Evolutionary conservation across 2,329 filamentous ascomycete genomes (phyloP), one percentile per base, ranked within the genome.

Genomic region (Niveomyces coronatus): DNA sequence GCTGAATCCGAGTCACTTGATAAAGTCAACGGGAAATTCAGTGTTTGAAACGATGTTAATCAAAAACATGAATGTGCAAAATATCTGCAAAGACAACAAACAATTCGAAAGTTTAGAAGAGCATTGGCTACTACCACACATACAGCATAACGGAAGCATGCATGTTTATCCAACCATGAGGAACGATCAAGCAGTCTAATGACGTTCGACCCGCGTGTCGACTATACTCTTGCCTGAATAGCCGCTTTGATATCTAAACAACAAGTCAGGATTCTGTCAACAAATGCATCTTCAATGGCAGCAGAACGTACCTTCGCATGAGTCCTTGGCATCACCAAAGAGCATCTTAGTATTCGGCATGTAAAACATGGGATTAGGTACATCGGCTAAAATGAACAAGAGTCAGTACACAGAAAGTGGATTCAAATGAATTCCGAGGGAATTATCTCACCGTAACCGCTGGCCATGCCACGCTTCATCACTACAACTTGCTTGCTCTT

Each of bases 401-500:
- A 22, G 18, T 22, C 11, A 22, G n/a, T 9, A 10, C n/a, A n/a
- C n/a, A n/a, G n/a, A n/a, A n/a, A n/a, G n/a, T n/a, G n/a, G n/a
- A n/a, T n/a, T n/a, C n/a, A n/a, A 34, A 39, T n/a, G 16, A 17
- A 38, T 22, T 22, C 5, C 14, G 14, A 2, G 19, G 18, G 36
- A 31, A 20, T 16, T 22, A 62, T n/a, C 75, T 62, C 51, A 82
- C 79, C 85, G 58, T 94, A 94, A 44, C 86, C 86, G 55, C 82
- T 88, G 5, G 82, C 81, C 81, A 94, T 80, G 35, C 86, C 81
- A 42, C 87, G 70, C 72, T 94, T 94, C 87, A 94, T 94, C 9
- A 94, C 82, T 37, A 94, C 75, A 2, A 91, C 85, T 54, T 89
- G 80, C 67, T 93, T 94, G 53, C 82, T 87, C 76, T 94, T 93